phyloP scores from a whole-genome alignment of 1,284 basidiomycete genomes.

The Grifola frondosa region DNA sequence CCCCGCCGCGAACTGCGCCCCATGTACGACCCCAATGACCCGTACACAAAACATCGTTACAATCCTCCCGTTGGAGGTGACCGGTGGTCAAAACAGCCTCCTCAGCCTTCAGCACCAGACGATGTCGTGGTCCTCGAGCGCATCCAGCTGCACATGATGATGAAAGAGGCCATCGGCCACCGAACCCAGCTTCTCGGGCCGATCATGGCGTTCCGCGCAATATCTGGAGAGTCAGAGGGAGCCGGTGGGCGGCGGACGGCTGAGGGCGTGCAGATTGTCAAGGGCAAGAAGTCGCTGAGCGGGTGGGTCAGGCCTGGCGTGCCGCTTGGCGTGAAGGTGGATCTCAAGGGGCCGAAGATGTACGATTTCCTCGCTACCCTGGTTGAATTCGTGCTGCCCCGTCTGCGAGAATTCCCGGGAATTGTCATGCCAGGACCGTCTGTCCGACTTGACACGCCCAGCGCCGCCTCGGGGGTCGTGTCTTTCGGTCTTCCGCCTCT shows the following conservation, averaged over 20 bases:
- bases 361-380: conserved; percentile 91
- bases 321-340: conserved; percentile 88
- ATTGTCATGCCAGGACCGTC: conserved; percentile 69
- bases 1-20: conserved; percentile 61
- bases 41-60: conserved; percentile 73
- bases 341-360: conserved; percentile 87
- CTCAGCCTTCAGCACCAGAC: conserved; percentile 60
- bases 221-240: conserved; percentile 79
- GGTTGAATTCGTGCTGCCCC: conserved; percentile 92
- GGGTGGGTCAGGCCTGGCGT: conserved; percentile 86
- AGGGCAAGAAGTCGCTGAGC: conserved; percentile 78
- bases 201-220: conserved; percentile 84
- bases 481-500: conserved; percentile 83
- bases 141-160: conserved; percentile 83
- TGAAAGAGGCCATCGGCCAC: conserved; percentile 76
- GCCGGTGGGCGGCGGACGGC: conserved; percentile 70
- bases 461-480: conserved; percentile 84
- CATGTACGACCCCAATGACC: conserved; percentile 74
- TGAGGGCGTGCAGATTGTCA: conserved; percentile 80
- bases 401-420: conserved; percentile 89
- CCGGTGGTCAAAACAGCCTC: conserved; percentile 62
- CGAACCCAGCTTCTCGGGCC: conserved; percentile 80
- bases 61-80: conserved; percentile 77
- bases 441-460: conserved; percentile 65
- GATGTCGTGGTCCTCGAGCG: conserved; percentile 79